Percentiles rank a stretch among this genome's conserved stretches.
Evolutionary conservation across 768 basidiomycete species (phyloP).

Genomic region (Lepiota subincarnata): DNA sequence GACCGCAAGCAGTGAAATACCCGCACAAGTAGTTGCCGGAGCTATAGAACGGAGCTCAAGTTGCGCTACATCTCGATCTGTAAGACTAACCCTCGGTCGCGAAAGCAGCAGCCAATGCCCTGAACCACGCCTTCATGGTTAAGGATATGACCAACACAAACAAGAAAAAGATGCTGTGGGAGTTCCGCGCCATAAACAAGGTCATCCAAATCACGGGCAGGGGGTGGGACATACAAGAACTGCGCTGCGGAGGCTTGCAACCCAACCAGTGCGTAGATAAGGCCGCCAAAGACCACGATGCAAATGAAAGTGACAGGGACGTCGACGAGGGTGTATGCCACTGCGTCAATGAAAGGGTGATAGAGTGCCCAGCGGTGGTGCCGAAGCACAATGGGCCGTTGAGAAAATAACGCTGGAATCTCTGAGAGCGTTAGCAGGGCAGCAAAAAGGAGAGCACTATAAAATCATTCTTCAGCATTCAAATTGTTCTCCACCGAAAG

Average conservation of each 20-base stretch:
- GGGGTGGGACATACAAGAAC: slow-evolving; percentile 10
- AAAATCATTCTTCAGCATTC: neutral
- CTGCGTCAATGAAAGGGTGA: slow-evolving; percentile 30
- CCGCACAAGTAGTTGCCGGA: slow-evolving; percentile 59
- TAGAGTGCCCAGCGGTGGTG: slow-evolving; percentile 61
- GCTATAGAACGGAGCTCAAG: slow-evolving; percentile 24
- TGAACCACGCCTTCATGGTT: slow-evolving; percentile 76
- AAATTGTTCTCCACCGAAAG: neutral
- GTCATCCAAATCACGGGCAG: too few species aligned
- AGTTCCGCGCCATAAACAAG: slow-evolving; percentile 1
- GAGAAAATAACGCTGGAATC: slow-evolving; percentile 54
- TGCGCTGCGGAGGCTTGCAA: slow-evolving; percentile 43
- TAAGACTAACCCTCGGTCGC: slow-evolving; percentile 58
- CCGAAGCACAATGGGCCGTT: slow-evolving; percentile 58
- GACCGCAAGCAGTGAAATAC: slow-evolving; percentile 29
- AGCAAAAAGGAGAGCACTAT: slow-evolving; percentile 53
- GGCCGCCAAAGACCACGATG: slow-evolving; percentile 37
- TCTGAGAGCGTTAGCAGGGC: slow-evolving; percentile 61
- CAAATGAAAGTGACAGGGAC: slow-evolving; percentile 51
- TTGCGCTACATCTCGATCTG: slow-evolving; percentile 18
- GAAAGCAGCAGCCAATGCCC: slow-evolving; percentile 60
- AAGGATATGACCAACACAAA: slow-evolving; percentile 54
- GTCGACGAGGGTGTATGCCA: slow-evolving; percentile 59
- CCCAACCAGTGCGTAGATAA: slow-evolving; percentile 61
- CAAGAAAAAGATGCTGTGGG: slow-evolving; percentile 50